Conservation (phyloP, 805 yeast genomes). For the Candida gorgasii region DNA sequence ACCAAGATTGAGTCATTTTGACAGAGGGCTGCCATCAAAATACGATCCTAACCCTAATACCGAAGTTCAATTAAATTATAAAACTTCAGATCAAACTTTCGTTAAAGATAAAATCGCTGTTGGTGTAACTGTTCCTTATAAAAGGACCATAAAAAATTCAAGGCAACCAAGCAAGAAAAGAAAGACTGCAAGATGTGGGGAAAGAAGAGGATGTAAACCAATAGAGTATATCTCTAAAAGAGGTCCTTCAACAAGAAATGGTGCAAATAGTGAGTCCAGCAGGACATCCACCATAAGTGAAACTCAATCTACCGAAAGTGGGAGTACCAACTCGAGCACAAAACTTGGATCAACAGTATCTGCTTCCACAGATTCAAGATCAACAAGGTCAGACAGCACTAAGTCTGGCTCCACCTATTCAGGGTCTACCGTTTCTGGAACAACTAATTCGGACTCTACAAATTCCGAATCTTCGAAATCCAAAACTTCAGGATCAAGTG, state of each 20-base stretch:
- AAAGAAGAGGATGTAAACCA: background rate
- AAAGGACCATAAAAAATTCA: background rate
- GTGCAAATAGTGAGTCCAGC: too few species aligned
- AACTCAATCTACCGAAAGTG: too few species aligned
- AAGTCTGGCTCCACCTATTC: background rate
- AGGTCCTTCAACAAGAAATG: too few species aligned
- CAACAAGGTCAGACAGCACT: background rate
- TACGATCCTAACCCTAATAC: too few species aligned
- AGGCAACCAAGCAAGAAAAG: background rate
- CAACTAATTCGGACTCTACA: background rate
- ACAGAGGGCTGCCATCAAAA: too few species aligned
- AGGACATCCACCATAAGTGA: too few species aligned
- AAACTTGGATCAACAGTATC: too few species aligned
- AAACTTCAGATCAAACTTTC: constrained; percentile 1
- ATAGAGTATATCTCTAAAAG: too few species aligned
- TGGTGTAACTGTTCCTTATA: constrained; percentile 1
- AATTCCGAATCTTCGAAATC: background rate
- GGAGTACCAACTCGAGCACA: too few species aligned
- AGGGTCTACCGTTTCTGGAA: background rate
- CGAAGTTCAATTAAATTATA: constrained; percentile 1
- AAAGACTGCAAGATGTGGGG: background rate
- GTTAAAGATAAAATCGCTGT: constrained; percentile 1
- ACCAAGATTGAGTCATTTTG: too few species aligned
- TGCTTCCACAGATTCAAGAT: background rate
- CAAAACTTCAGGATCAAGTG: background rate